phyloP scores from a whole-genome alignment of 2,329 filamentous ascomycete species.

The Alternaria triticina region DNA sequence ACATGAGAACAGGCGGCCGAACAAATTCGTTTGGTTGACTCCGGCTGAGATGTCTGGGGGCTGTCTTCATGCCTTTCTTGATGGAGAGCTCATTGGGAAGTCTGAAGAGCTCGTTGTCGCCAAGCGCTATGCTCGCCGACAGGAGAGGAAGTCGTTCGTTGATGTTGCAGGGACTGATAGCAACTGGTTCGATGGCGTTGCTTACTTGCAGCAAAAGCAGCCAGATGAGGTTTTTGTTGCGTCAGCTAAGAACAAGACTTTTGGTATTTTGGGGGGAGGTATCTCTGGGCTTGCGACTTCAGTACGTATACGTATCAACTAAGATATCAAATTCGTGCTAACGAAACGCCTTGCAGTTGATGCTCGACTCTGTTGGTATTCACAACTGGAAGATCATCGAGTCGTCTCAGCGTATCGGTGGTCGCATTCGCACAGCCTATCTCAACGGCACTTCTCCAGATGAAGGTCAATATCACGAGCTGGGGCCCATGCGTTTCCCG shows the following conservation, averaged over 20 bases:
- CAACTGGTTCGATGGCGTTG: constrained; percentile 68
- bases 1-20: constrained; percentile 19
- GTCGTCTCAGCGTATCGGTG: constrained; percentile 64
- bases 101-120: constrained; percentile 34
- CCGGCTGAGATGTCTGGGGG: constrained; percentile 43
- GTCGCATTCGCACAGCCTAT: constrained; percentile 66
- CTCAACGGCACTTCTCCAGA: constrained; percentile 61
- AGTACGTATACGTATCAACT: not conserved
- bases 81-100: constrained; percentile 41
- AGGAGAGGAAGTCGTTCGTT: constrained; percentile 36
- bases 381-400: constrained; percentile 68
- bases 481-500: constrained; percentile 69
- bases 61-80: constrained; percentile 51
- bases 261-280: constrained; percentile 68
- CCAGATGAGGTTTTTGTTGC: constrained; percentile 57
- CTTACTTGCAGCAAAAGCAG: constrained; percentile 60
- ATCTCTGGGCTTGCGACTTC: constrained; percentile 66
- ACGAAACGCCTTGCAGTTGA: not conserved
- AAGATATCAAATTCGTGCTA: not conserved
- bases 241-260: constrained; percentile 59
- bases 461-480: constrained; percentile 69
- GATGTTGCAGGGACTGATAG: constrained; percentile 61
- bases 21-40: constrained; percentile 51
- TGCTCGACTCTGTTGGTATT: constrained; percentile 58
- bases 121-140: constrained; percentile 26